Evolutionary conservation across 345 rosid species (phyloP), one percentile per base, ranked within the genome.

Genomic region (Heritiera littoralis): DNA sequence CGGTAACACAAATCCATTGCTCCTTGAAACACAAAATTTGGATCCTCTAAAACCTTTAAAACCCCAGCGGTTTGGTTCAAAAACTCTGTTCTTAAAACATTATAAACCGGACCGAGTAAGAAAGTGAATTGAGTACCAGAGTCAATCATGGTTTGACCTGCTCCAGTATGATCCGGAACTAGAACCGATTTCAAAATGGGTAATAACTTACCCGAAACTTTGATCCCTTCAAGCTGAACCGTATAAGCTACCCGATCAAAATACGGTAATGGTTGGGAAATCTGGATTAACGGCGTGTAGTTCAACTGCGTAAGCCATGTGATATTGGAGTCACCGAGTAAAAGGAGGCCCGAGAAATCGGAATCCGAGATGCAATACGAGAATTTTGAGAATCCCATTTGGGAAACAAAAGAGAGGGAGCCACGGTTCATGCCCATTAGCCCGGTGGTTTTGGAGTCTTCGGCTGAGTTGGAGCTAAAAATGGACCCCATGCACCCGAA

Each of bases 71-170:
- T 94, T 83, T 87, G 93, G 77, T 84, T 90, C 64, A 91, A 45
- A 69, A 91, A 92, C 66, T 91, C 97, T 65, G 81, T 49, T 64
- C 86, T 81, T 48, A 94, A 83, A 0, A 91, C 95, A 2, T 83
- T 80, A 83, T 94, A 94, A 78, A 89, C 95, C 61, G 93, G 91
- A 4, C 98, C 97, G 11, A 94, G 91, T 23, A 94, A 82, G 90
- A 89, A 94, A 9, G 91, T 89, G 82, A 94, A 94, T 77, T 94
- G 98, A 9, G 98, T 91, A 30, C 98, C 97, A 55, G 97, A 94
- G 78, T 94, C 97, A 7, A 94, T 92, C 97, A 94, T 94, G 13
- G 98, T 94, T 77, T 94, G 98, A 75, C 97, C 97, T 12, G 95
- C 97, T 20, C 98, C 97, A 64, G 98, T 92, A 64, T 94, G 97